Evolutionary conservation across 257 asterid species (phyloP), one percentile per base, ranked within the genome.

Genomic region (Cinchona pubescens): DNA sequence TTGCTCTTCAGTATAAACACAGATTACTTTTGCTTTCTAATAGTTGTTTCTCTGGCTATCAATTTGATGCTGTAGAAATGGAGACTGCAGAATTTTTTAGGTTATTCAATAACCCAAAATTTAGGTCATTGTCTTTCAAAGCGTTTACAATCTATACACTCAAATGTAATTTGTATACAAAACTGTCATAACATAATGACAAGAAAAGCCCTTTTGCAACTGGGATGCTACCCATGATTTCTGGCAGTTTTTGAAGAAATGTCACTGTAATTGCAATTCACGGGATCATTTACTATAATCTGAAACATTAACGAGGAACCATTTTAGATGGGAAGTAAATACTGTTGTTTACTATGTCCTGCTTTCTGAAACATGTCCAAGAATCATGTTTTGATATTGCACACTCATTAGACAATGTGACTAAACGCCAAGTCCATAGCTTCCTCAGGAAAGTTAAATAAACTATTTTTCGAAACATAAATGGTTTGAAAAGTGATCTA

Each of bases 1-100:
- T 71, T 61, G n/a, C 65, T 60, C 48, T 25, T 67, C 61, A 66
- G 63, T n/a, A n/a, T n/a, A n/a, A n/a, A n/a, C n/a, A n/a, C n/a
- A n/a, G n/a, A n/a, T n/a, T n/a, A n/a, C n/a, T n/a, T n/a, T n/a
- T n/a, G n/a, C n/a, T n/a, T n/a, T n/a, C n/a, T n/a, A n/a, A n/a
- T n/a, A n/a, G n/a, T n/a, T n/a, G n/a, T 37, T 59, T 72, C 11
- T 45, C 53, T 78, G 60, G 74, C 19, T 27, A 70, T 65, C 42
- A 37, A 30, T 25, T 37, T 30, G 40, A 69, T 67, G 78, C 35
- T 27, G 46, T 27, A 45, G 35, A 62, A 18, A 62, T 38, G 40
- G 8, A 53, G 16, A 29, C 37, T 61, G 53, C 69, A 42, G 25
- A 55, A 37, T 55, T 38, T 40, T n/a, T 38, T 40, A 56, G 48